These are phyloP conservation scores for Bolboschoenus planiculmis DNA, from an alignment of 176 grass and related monocot species.

Conservation along the genomic window DNA sequence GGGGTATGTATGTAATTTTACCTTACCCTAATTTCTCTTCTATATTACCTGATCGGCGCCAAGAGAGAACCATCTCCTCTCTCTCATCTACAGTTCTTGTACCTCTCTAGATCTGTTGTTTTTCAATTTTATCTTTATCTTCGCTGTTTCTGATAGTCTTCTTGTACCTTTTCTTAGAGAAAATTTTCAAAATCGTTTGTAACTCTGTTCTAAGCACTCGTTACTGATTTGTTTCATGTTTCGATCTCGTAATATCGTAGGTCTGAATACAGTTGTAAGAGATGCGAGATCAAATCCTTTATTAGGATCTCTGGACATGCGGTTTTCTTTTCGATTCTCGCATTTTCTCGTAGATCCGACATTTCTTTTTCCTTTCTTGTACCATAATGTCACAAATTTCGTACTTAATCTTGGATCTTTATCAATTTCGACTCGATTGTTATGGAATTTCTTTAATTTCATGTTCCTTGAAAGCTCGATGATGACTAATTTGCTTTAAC, in stretches of 20 bases:
- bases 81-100: neutral
- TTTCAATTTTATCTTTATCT: neutral
- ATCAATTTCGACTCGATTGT: neutral
- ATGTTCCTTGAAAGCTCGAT: neutral
- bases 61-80: neutral
- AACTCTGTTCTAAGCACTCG: neutral
- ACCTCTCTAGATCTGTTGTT: neutral
- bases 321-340: neutral
- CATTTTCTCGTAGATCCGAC: conserved; percentile 18
- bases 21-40: conserved; percentile 1
- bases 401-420: neutral
- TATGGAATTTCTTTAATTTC: neutral
- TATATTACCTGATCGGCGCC: neutral
- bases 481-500: conserved; percentile 27
- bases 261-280: neutral
- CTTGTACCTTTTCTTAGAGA: neutral
- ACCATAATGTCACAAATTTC: neutral
- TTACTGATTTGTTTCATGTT: neutral
- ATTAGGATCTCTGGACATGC: conserved; percentile 5
- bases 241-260: neutral
- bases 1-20: neutral
- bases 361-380: neutral
- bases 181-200: neutral
- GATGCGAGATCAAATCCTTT: neutral
- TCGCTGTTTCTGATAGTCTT: neutral